Base-by-base conservation (phyloP, 768 basidiomycete species). In the Favolaschia claudopus region DNA sequence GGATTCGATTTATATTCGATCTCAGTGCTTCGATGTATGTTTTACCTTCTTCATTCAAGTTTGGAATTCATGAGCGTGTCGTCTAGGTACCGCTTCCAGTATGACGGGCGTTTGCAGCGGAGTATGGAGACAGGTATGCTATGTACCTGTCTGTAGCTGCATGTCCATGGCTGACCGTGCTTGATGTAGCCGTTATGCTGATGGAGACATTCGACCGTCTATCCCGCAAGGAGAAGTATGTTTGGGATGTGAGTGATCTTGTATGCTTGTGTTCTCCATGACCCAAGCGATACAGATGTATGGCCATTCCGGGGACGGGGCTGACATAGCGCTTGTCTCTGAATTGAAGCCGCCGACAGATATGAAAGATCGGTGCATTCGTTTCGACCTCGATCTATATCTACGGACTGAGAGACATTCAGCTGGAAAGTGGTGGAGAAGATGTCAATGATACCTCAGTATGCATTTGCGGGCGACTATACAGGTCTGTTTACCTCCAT, bases 131-230 rank as follows among this genome's bases (percentile, higher is more conserved):
- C 88, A 50, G 87, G 87, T 86, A 62, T 27, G 69, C 53, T 17
- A 5, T 34, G 47, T 10, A n/a, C 15, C 15, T 10, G 10, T 20
- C 29, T 33, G 5, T 20, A 33, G 29, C 7, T 29, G n/a, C 15
- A 37, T 15, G 20, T 22, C 24, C 28, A 17, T 5, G 22, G 19
- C 31, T 42, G 37, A 27, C 39, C 45, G 17, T 53, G 28, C 10
- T 34, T 46, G n/a, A 56, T 53, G 19, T 60, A 87, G 87, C 86
- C n/a, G 85, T 84, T 9, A 89, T 89, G 88, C 69, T 89, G 39
- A 88, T 89, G 87, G 88, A 89, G 67, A 87, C 85, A 3, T 88
- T 89, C 64, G 81, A 85, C 42, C 80, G 82, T 5, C 73, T 89
- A 15, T 83, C 85, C 8, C 70, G 84, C 44, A 87, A 88, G 69